A percentile compares a stretch with the other conserved stretches of the same genome.
Evolutionary conservation across 2,329 filamentous ascomycete species (phyloP).

Genomic region (Diplodia sapinea): DNA sequence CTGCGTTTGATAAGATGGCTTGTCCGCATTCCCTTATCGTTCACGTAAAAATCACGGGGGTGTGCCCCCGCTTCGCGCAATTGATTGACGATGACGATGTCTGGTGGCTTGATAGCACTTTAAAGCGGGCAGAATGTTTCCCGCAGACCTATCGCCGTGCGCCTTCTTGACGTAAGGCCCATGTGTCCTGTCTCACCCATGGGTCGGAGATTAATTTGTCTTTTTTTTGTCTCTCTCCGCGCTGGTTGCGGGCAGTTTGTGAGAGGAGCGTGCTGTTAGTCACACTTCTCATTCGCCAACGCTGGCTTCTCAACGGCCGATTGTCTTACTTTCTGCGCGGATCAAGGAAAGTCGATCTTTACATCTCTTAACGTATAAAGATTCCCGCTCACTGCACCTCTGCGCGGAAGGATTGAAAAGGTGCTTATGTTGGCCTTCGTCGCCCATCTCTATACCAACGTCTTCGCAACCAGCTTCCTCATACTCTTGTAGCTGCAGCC

Average conservation of each 20-base stretch:
- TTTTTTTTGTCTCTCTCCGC: background rate
- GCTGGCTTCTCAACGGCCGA: background rate
- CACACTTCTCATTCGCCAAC: background rate
- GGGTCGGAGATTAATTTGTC: background rate
- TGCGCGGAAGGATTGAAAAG: background rate
- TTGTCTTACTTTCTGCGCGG: background rate
- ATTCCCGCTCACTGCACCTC: background rate
- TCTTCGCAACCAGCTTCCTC: background rate
- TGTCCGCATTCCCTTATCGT: background rate
- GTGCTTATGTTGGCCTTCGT: background rate
- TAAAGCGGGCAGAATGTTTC: background rate
- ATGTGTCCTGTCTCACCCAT: slow-evolving; percentile 2
- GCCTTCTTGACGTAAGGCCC: background rate
- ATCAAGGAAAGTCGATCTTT: background rate
- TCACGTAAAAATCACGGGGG: slow-evolving; percentile 5
- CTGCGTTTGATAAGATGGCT: background rate
- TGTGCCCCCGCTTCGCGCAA: slow-evolving; percentile 1
- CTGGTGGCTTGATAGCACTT: background rate
- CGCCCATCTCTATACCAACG: background rate
- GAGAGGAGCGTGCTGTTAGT: background rate
- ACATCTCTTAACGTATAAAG: background rate
- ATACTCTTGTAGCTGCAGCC: background rate
- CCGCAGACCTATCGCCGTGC: background rate
- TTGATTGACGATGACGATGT: slow-evolving; percentile 1
- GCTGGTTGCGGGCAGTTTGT: background rate